Conservation (phyloP, 495 filamentous ascomycete genomes). For the Jackrogersella multiformis region DNA sequence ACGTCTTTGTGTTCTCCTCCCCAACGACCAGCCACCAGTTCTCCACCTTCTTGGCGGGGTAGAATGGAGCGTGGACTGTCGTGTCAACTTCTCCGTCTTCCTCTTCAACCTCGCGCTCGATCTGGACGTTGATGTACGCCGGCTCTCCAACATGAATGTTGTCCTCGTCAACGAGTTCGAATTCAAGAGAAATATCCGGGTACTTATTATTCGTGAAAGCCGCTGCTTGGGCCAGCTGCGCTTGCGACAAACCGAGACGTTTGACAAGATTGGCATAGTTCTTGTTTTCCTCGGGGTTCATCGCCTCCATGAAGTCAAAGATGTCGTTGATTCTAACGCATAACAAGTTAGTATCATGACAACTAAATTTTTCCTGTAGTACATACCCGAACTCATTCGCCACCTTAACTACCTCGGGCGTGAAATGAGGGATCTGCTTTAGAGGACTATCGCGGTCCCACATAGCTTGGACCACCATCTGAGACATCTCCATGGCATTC, state of each 20-base stretch:
- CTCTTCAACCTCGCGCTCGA: conserved; percentile 84
- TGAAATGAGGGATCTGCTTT: conserved; percentile 97
- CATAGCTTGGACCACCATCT: conserved; percentile 99
- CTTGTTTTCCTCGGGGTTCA: conserved; percentile 91
- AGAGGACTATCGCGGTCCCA: conserved; percentile 98
- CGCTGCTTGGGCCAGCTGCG: conserved; percentile 87
- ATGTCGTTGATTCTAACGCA: conserved; percentile 80
- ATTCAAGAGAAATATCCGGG: conserved; percentile 89
- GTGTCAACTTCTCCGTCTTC: conserved; percentile 75
- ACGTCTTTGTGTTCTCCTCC: conserved; percentile 83
- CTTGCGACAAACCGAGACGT: conserved; percentile 78
- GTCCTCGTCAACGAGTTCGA: conserved; percentile 84
- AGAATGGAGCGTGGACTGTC: conserved; percentile 95
- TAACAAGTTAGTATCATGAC: conserved; percentile 50
- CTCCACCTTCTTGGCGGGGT: conserved; percentile 91
- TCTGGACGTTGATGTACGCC: conserved; percentile 83
- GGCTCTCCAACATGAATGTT: conserved; percentile 80
- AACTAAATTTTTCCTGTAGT: background rate
- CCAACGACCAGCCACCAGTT: conserved; percentile 97
- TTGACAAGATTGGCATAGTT: conserved; percentile 79
- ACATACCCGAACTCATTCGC: conserved; percentile 82
- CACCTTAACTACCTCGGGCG: conserved; percentile 80
- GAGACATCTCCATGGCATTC: conserved; percentile 98
- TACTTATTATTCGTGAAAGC: conserved; percentile 97
- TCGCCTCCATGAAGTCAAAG: conserved; percentile 97